Conservation (phyloP, 345 rosid species). For the Salix udensis region DNA sequence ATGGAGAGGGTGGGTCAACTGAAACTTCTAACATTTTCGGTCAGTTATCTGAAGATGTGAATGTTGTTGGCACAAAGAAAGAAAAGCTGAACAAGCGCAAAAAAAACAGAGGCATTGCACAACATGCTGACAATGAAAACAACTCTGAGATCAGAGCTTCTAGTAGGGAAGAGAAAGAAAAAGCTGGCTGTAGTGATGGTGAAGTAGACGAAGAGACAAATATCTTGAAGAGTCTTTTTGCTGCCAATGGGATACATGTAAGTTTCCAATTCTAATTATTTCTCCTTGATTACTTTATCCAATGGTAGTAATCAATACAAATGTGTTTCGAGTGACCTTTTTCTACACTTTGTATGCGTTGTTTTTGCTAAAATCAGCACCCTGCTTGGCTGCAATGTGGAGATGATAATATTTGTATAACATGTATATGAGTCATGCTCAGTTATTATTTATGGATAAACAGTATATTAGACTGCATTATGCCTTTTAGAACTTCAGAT, state of each 20-base stretch:
- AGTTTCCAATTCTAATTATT: slow-evolving; percentile 28
- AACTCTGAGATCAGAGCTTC: slow-evolving; percentile 32
- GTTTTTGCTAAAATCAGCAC: no score
- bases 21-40: slow-evolving; percentile 87
- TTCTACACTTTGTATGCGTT: no score
- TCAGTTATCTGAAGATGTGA: slow-evolving; percentile 72
- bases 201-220: slow-evolving; percentile 67
- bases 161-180: slow-evolving; percentile 46
- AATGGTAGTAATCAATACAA: neutral
- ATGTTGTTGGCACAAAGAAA: slow-evolving; percentile 51
- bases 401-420: no score
- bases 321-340: no score
- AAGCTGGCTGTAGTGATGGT: slow-evolving; percentile 33
- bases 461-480: neutral
- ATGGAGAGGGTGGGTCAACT: slow-evolving; percentile 57
- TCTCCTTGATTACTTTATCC: neutral
- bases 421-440: no score
- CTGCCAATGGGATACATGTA: slow-evolving; percentile 88
- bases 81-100: slow-evolving; percentile 27
- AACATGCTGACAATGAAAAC: slow-evolving; percentile 20
- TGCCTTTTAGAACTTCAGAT: neutral
- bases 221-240: slow-evolving; percentile 74
- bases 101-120: slow-evolving; percentile 21
- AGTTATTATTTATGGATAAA: no score
- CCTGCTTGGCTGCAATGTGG: no score